Conservation (phyloP, 306 rosid species). For the Argentina anserina region DNA sequence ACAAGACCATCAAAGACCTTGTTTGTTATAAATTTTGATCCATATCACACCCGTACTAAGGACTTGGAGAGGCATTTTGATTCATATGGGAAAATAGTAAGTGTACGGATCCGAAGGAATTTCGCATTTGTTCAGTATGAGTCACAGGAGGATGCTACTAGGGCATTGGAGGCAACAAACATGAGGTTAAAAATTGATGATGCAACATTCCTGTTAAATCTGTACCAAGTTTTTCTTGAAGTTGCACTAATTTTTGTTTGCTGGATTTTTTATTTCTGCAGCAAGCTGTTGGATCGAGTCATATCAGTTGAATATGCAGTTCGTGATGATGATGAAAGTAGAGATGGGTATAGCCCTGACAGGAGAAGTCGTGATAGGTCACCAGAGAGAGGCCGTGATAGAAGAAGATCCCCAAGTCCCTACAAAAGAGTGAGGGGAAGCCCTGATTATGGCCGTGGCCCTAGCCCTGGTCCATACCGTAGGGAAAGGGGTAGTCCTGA, state of each 20-base stretch:
- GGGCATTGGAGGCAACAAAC: conserved; percentile 86
- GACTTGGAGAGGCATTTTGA: conserved; percentile 99
- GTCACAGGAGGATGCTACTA: conserved; percentile 86
- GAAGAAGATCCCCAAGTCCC: conserved; percentile 90
- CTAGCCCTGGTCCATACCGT: conserved; percentile 56
- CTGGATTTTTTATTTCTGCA: conserved; percentile 31
- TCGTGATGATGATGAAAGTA: conserved; percentile 77
- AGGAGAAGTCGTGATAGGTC: conserved; percentile 58
- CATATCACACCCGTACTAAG: conserved; percentile 81
- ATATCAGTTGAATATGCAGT: conserved; percentile 92
- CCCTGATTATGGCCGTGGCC: conserved; percentile 93
- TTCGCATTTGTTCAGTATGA: conserved; percentile 97
- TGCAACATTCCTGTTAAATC: background rate
- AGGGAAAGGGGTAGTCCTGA: conserved; percentile 79
- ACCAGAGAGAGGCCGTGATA: conserved; percentile 63
- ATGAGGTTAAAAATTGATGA: conserved; percentile 53
- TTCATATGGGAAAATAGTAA: conserved; percentile 83
- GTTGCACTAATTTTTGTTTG: conserved; percentile 16
- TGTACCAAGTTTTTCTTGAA: background rate
- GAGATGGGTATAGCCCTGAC: conserved; percentile 77
- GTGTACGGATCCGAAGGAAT: conserved; percentile 90
- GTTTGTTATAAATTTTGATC: conserved; percentile 93
- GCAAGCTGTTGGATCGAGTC: conserved; percentile 91
- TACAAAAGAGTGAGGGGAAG: conserved; percentile 84
- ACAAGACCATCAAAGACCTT: conserved; percentile 86